Evolutionary conservation across 2,329 filamentous ascomycete species (phyloP).

Genomic region (Neofusicoccum parvum): DNA sequence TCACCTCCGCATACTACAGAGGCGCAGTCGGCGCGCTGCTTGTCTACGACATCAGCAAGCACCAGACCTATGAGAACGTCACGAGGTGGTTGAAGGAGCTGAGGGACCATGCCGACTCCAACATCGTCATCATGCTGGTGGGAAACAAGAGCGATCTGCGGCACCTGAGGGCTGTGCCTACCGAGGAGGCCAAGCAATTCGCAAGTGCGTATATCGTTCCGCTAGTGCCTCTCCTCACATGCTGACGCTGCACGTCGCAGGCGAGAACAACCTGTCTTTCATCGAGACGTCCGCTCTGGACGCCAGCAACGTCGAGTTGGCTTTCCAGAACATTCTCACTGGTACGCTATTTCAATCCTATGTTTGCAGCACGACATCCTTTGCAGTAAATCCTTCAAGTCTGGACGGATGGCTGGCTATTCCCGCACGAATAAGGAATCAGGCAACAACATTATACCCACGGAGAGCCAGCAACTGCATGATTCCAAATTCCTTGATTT

Average conservation of each 20-base stretch:
- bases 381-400: not conserved
- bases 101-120: slow-evolving; percentile 94
- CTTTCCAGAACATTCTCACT: slow-evolving; percentile 99
- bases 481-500: not conserved
- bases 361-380: not conserved
- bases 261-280: slow-evolving; percentile 97
- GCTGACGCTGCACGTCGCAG: slow-evolving; percentile 49
- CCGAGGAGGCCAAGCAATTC: slow-evolving; percentile 97
- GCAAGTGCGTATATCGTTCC: slow-evolving; percentile 67
- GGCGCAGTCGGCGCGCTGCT: slow-evolving; percentile 95
- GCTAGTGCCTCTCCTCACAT: not conserved
- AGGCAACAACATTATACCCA: not conserved
- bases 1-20: slow-evolving; percentile 98
- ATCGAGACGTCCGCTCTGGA: slow-evolving; percentile 99
- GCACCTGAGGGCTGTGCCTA: slow-evolving; percentile 93
- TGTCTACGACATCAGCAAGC: slow-evolving; percentile 99
- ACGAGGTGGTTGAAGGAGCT: slow-evolving; percentile 99
- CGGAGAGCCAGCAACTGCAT: not conserved
- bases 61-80: slow-evolving; percentile 98
- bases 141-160: slow-evolving; percentile 99
- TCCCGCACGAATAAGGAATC: not conserved
- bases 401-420: not conserved
- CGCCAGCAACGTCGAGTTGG: slow-evolving; percentile 97
- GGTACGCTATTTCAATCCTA: slow-evolving; percentile 59
- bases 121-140: slow-evolving; percentile 99